phyloP scores from a whole-genome alignment of 495 filamentous ascomycete species.

The Penicillium cinerascens region DNA sequence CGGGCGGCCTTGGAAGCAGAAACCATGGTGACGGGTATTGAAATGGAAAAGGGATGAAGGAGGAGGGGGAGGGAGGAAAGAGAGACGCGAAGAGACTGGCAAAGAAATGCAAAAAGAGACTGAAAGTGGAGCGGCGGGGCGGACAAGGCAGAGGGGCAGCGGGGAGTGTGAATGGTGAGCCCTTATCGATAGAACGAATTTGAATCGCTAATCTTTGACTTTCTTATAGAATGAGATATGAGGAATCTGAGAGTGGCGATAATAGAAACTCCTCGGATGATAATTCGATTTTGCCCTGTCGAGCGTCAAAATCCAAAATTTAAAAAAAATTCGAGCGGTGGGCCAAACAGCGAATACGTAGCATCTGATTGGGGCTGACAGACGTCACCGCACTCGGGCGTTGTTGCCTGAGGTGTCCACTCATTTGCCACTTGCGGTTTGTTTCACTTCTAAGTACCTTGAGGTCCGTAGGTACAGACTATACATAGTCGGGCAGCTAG shows the following conservation, averaged over 20 bases:
- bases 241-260: not conserved
- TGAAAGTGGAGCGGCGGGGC: slow-evolving; percentile 44
- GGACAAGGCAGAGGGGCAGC: slow-evolving; percentile 34
- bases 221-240: not conserved
- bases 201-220: slow-evolving; percentile 10
- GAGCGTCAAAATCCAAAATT: not conserved
- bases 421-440: slow-evolving; percentile 9
- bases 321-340: slow-evolving; percentile 33
- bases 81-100: slow-evolving; percentile 28
- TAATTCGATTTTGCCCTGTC: not conserved
- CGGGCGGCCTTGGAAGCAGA: slow-evolving; percentile 98
- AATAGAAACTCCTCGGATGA: not conserved
- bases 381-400: slow-evolving; percentile 23
- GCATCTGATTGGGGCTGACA: slow-evolving; percentile 32
- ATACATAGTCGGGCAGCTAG: too few species aligned
- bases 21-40: slow-evolving; percentile 48
- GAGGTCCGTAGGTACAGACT: too few species aligned
- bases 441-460: too few species aligned
- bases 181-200: slow-evolving; percentile 44
- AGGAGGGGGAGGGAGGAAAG: slow-evolving; percentile 4
- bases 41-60: slow-evolving; percentile 2
- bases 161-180: slow-evolving; percentile 32
- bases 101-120: slow-evolving; percentile 37
- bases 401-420: slow-evolving; percentile 16
- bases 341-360: slow-evolving; percentile 11